phyloP scores from a whole-genome alignment of 805 yeast species.

The Torulaspora gathmanii region DNA sequence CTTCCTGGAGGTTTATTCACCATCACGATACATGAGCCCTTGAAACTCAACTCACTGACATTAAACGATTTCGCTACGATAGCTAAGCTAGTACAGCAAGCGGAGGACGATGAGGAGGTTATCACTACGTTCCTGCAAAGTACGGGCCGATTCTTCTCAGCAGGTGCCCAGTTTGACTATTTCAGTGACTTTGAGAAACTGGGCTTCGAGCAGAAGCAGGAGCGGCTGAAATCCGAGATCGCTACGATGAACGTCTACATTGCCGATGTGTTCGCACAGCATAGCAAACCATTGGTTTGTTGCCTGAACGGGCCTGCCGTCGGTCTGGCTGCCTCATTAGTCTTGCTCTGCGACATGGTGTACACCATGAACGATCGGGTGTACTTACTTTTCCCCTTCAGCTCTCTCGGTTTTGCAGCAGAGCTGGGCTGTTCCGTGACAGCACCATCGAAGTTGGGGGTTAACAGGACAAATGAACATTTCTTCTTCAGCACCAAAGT shows the following conservation, averaged over 20 bases:
- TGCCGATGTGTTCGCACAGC: conserved; percentile 62
- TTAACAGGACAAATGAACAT: conserved; percentile 69
- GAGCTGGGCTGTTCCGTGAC: conserved; percentile 75
- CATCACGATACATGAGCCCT: conserved; percentile 63
- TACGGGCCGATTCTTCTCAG: conserved; percentile 70
- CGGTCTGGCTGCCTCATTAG: conserved; percentile 69
- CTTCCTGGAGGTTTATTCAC: conserved; percentile 39
- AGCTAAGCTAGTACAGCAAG: conserved; percentile 53
- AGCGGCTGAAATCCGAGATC: conserved; percentile 46
- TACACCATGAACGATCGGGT: conserved; percentile 57
- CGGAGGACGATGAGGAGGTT: conserved; percentile 60
- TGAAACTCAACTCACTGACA: conserved; percentile 60
- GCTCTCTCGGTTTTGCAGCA: conserved; percentile 73
- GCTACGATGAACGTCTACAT: conserved; percentile 63
- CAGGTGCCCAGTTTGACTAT: conserved; percentile 61
- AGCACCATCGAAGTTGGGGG: conserved; percentile 63
- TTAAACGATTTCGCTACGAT: conserved; percentile 58
- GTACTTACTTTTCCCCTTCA: conserved; percentile 68
- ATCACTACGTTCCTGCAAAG: conserved; percentile 61
- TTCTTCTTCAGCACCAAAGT: conserved; percentile 65
- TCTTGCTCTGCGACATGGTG: conserved; percentile 67
- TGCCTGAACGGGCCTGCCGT: conserved; percentile 85
- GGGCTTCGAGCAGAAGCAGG: conserved; percentile 21
- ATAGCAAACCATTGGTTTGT: conserved; percentile 61
- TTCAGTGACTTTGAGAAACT: conserved; percentile 5